Conservation (phyloP, 352 stramenopile genomes). For the Phytophthora aleatoria region DNA sequence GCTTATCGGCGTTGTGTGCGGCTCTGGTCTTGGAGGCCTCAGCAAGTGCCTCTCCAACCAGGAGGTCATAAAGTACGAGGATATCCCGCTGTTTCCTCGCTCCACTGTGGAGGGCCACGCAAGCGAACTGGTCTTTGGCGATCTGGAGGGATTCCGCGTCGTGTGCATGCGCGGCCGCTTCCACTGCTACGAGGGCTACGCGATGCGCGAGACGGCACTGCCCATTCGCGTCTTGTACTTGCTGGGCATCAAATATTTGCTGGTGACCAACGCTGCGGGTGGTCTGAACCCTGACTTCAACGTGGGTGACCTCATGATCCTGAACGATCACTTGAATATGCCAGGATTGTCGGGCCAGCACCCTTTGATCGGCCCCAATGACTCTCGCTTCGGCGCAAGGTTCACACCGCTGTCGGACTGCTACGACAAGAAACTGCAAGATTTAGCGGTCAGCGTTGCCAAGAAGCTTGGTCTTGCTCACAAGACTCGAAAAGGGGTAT, state of each 20-base stretch:
- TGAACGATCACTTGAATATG: conserved; percentile 97
- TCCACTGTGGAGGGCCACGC: conserved; percentile 95
- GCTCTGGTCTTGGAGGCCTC: conserved; percentile 93
- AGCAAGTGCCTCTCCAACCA: conserved; percentile 89
- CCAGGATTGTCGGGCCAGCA: conserved; percentile 93
- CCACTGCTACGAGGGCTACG: conserved; percentile 97
- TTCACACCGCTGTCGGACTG: conserved; percentile 96
- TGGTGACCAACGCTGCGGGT: conserved; percentile 97
- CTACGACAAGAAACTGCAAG: conserved; percentile 91
- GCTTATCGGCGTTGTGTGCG: conserved; percentile 92
- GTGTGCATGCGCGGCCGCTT: conserved; percentile 97
- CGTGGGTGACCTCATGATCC: conserved; percentile 97
- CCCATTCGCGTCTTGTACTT: conserved; percentile 96
- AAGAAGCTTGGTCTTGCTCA: conserved; percentile 79
- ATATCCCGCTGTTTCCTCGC: conserved; percentile 94
- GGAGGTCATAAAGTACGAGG: conserved; percentile 92
- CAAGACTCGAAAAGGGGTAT: conserved; percentile 90
- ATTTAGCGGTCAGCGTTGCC: conserved; percentile 81
- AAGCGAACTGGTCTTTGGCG: conserved; percentile 96
- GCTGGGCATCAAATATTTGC: conserved; percentile 94
- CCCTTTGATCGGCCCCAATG: conserved; percentile 95
- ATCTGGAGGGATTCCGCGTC: conserved; percentile 78
- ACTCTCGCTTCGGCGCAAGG: conserved; percentile 92
- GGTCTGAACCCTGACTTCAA: conserved; percentile 94
- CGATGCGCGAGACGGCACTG: conserved; percentile 93